Base-by-base conservation (phyloP, 1,284 basidiomycete genomes). In the Mycena sp. region DNA sequence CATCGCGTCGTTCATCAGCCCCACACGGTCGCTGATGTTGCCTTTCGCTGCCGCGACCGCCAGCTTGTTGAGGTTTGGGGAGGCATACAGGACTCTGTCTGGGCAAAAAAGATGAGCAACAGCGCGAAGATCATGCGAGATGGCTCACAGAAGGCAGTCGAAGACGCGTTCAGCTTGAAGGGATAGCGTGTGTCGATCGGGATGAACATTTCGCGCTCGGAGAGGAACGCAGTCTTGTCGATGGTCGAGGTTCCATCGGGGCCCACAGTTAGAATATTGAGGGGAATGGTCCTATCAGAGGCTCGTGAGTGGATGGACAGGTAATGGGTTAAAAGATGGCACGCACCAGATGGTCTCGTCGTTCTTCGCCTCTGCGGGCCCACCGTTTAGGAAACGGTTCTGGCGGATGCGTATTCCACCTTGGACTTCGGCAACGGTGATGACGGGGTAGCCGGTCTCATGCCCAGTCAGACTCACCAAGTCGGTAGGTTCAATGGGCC, bases 341-440 rank as follows among this genome's bases (percentile, higher is more conserved):
- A 38, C 56, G 16, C 73, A 85, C 93, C 93, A 95, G 59, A 91
- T 77, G 2, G 91, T 94, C 78, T 91, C 79, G 72, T 95, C 92
- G 69, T 94, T 90, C 70, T 91, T 85, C 1, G 86, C 82, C 64
- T 82, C 83, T 14, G 86, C 86, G 61, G 86, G 86, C 6, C 92
- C 92, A 5, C 87, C 90, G 65, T 88, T 87, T 45, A 95, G 78
- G 84, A 94, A 95, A 26, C 93, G 87, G 74, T 94, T 91, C 78
- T 95, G 93, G 41, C 87, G 85, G 30, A 92, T 77, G 57, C 77
- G 77, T 69, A 92, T 83, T n/a, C 85, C 85, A 26, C 83, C 83
- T 7, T 78, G 75, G 5, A 77, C 81, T 76, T 94, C 92, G 3
- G 84, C 87, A 49, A 94, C 90, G 10, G 85, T 88, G 58, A 95